phyloP scores from a whole-genome alignment of 2,329 filamentous ascomycete species.

The Aspergillus arachidicola region DNA sequence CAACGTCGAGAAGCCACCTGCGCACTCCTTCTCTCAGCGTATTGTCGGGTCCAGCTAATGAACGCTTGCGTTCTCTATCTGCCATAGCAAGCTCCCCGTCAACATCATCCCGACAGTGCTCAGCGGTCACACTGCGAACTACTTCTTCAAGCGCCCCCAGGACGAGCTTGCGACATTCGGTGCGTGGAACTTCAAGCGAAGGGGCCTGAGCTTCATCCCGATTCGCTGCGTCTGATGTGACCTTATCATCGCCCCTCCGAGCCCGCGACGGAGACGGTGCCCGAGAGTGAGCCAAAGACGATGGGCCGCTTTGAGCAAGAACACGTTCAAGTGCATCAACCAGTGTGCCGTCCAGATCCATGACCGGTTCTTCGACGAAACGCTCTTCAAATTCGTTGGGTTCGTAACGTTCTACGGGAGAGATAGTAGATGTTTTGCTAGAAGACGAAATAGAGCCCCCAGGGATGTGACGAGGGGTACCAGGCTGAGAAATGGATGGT shows the following conservation, averaged over 20 bases:
- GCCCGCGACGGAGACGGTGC: slow-evolving; percentile 44
- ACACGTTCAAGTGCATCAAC: slow-evolving; percentile 61
- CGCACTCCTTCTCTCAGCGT: slow-evolving; percentile 59
- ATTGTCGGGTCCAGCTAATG: slow-evolving; percentile 47
- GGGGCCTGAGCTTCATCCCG: slow-evolving; percentile 34
- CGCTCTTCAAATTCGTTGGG: slow-evolving; percentile 49
- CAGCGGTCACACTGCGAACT: slow-evolving; percentile 56
- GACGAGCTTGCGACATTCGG: slow-evolving; percentile 57
- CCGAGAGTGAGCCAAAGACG: slow-evolving; percentile 45
- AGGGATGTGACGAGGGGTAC: slow-evolving; percentile 30
- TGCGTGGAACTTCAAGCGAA: slow-evolving; percentile 50
- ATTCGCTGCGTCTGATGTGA: slow-evolving; percentile 21
- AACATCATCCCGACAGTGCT: slow-evolving; percentile 46
- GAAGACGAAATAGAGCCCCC: slow-evolving; percentile 27
- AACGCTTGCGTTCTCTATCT: slow-evolving; percentile 38
- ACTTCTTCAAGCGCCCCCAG: slow-evolving; percentile 61
- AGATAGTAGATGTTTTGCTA: slow-evolving; percentile 25
- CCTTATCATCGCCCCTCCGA: slow-evolving; percentile 36
- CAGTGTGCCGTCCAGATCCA: slow-evolving; percentile 61
- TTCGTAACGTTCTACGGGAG: slow-evolving; percentile 23
- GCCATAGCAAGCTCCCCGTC: slow-evolving; percentile 33
- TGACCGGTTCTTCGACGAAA: slow-evolving; percentile 57
- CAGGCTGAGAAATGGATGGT: slow-evolving; percentile 24
- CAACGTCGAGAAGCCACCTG: slow-evolving; percentile 56
- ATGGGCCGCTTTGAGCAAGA: slow-evolving; percentile 48